phyloP scores from a whole-genome alignment of 179 eudicot genomes.

The Vitellaria paradoxa region DNA sequence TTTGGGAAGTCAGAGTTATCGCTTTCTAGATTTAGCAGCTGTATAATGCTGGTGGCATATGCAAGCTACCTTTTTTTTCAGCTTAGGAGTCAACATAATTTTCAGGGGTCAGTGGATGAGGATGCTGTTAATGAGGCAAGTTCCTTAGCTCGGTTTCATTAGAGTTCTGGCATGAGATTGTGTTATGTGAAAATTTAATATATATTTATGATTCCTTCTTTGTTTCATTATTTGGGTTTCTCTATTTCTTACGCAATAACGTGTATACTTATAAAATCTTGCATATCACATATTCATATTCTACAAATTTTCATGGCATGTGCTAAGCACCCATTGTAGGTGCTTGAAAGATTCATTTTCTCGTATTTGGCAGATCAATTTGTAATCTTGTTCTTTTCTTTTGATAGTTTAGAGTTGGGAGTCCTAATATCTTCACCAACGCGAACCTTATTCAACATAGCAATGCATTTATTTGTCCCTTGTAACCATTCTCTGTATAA shows the following conservation, averaged over 20 bases:
- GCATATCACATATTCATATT: neutral
- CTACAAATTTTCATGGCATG: neutral
- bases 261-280: neutral
- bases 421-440: neutral
- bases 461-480: neutral
- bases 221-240: neutral
- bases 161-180: neutral
- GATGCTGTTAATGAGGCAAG: slow-evolving; percentile 60
- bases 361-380: neutral
- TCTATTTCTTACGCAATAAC: neutral
- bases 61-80: slow-evolving; percentile 93
- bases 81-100: slow-evolving; percentile 60
- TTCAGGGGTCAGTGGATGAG: slow-evolving; percentile 51
- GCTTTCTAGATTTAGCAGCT: slow-evolving; percentile 93
- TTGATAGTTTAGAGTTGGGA: neutral
- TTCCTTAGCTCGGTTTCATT: slow-evolving; percentile 26
- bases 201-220: neutral
- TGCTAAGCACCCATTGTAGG: neutral
- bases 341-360: neutral
- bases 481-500: neutral
- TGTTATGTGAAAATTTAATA: neutral
- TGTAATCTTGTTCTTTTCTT: neutral
- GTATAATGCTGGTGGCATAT: slow-evolving; percentile 91
- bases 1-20: slow-evolving; percentile 83
- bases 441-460: slow-evolving; percentile 1